Percentiles rank a stretch among this genome's conserved stretches.
phyloP scores from a whole-genome alignment of 768 basidiomycete species.

The Tephrocybe sp. region DNA sequence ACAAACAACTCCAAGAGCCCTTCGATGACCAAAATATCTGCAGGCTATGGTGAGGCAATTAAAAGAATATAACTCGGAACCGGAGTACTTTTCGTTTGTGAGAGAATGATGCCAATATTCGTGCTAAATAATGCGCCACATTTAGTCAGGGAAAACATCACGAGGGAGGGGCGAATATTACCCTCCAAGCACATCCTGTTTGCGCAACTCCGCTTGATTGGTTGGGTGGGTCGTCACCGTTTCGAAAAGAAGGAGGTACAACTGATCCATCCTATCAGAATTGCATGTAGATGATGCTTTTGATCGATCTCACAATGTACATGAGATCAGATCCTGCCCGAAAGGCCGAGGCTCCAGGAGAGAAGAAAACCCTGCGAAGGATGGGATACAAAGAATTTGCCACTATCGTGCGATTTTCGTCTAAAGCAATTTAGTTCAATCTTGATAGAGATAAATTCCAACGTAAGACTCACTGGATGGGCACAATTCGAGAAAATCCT shows the following conservation, averaged over 20 bases:
- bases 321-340: constrained; percentile 18
- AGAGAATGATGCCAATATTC: constrained; percentile 46
- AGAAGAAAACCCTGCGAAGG: constrained; percentile 22
- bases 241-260: constrained; percentile 52
- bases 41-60: neutral
- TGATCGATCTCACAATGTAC: constrained; percentile 19
- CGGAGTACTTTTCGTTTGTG: constrained; percentile 43
- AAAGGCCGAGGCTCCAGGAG: neutral
- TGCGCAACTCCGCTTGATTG: constrained; percentile 48
- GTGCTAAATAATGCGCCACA: neutral
- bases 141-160: neutral
- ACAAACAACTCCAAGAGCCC: constrained; percentile 55
- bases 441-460: constrained; percentile 11
- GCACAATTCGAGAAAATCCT: constrained; percentile 30
- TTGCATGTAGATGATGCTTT: neutral
- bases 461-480: constrained; percentile 23
- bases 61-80: neutral
- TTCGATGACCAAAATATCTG: constrained; percentile 56
- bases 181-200: constrained; percentile 47
- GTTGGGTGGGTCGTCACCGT: constrained; percentile 34
- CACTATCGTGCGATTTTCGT: constrained; percentile 28
- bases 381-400: constrained; percentile 23
- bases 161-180: constrained; percentile 15
- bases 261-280: constrained; percentile 31
- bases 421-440: constrained; percentile 28